These are phyloP conservation scores for Aphanomyces astaci DNA, from an alignment of 352 stramenopile species.

Conservation along the genomic window DNA sequence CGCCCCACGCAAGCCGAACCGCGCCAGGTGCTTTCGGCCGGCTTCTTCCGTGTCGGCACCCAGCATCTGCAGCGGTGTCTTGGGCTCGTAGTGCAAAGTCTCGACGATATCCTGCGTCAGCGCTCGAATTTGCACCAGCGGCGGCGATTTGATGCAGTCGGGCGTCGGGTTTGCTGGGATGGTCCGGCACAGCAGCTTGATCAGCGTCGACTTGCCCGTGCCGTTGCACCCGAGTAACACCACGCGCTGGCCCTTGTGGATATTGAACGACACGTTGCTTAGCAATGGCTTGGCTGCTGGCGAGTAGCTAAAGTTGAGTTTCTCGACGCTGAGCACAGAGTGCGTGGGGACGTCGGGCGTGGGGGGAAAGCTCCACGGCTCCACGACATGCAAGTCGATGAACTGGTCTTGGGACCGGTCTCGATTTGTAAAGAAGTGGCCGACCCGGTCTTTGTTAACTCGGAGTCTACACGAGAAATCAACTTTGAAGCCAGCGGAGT, in stretches of 20 bases:
- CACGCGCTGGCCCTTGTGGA: slow-evolving; percentile 74
- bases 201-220: slow-evolving; percentile 87
- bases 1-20: slow-evolving; percentile 33
- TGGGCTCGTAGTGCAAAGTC: slow-evolving; percentile 44
- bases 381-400: slow-evolving; percentile 40
- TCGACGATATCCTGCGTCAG: slow-evolving; percentile 64
- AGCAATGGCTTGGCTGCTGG: slow-evolving; percentile 31
- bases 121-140: slow-evolving; percentile 39
- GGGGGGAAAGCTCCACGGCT: slow-evolving; percentile 8
- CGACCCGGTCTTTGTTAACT: slow-evolving; percentile 42
- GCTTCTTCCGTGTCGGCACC: slow-evolving; percentile 23
- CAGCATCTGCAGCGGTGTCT: slow-evolving; percentile 43
- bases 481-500: slow-evolving; percentile 30
- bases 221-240: slow-evolving; percentile 83
- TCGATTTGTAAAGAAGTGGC: slow-evolving; percentile 34
- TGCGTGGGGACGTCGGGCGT: slow-evolving; percentile 22
- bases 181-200: slow-evolving; percentile 81
- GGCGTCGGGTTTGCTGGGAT: slow-evolving; percentile 20
- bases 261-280: slow-evolving; percentile 56
- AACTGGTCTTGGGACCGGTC: slow-evolving; percentile 47
- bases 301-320: slow-evolving; percentile 43
- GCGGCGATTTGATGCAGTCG: slow-evolving; percentile 32
- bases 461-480: too few species aligned
- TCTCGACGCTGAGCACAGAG: slow-evolving; percentile 49
- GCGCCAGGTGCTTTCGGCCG: slow-evolving; percentile 34